Conservation (phyloP, 306 rosid species). For the Quercus rubra region DNA sequence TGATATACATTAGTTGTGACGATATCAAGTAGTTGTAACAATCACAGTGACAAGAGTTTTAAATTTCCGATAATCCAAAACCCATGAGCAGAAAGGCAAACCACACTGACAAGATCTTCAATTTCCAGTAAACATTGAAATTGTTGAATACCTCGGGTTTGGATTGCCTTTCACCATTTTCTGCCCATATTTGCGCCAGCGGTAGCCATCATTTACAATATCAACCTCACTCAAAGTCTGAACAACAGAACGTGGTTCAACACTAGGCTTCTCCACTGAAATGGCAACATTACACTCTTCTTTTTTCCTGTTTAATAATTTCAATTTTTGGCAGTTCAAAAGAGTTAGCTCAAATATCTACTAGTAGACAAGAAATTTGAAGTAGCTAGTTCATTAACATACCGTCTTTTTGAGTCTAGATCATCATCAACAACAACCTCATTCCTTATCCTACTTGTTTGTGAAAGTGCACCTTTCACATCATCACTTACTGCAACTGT, state of each 20-base stretch:
- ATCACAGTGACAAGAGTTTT: neutral
- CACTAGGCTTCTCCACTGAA: conserved; percentile 40
- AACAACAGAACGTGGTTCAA: conserved; percentile 60
- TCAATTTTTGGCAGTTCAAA: conserved; percentile 7
- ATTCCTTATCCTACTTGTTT: conserved; percentile 33
- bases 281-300: conserved; percentile 29
- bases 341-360: conserved; percentile 17
- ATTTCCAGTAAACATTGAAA: conserved; percentile 16
- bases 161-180: conserved; percentile 81
- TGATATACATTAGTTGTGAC: neutral
- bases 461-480: conserved; percentile 39
- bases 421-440: conserved; percentile 35
- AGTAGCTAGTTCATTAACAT: conserved; percentile 31
- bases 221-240: conserved; percentile 76
- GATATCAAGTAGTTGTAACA: neutral
- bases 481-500: conserved; percentile 35
- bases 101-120: neutral
- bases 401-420: conserved; percentile 73
- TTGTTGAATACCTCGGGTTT: conserved; percentile 65
- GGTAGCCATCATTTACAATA: conserved; percentile 77
- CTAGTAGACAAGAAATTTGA: conserved; percentile 1
- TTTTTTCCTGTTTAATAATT: conserved; percentile 56
- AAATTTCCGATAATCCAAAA: neutral
- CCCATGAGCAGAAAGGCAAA: too few relatives aligned
- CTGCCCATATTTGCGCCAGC: conserved; percentile 98